phyloP scores from a whole-genome alignment of 2,329 filamentous ascomycete genomes.

The Chalaropsis ovoidea region DNA sequence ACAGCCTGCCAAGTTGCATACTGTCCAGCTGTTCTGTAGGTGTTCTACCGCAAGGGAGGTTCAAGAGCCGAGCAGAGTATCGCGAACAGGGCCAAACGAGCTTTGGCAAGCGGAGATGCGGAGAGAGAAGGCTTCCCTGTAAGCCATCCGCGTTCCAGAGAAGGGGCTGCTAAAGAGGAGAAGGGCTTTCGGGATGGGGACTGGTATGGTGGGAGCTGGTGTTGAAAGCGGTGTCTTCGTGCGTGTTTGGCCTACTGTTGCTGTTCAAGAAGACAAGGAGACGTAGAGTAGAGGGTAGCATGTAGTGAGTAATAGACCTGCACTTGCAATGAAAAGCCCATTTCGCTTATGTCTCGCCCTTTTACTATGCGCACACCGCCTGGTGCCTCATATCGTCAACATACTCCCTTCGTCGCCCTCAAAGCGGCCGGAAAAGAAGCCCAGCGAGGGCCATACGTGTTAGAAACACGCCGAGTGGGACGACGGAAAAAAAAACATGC shows the following conservation, averaged over 20 bases:
- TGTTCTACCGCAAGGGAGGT: constrained; percentile 14
- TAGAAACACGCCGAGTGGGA: background rate
- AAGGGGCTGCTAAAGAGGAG: background rate
- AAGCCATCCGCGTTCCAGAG: background rate
- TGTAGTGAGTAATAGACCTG: constrained; percentile 1
- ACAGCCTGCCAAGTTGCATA: background rate
- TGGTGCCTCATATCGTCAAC: background rate
- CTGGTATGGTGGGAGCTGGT: background rate
- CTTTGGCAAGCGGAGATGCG: background rate
- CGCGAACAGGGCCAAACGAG: constrained; percentile 8
- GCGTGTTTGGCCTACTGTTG: background rate
- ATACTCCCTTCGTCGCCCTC: background rate
- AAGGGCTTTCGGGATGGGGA: background rate
- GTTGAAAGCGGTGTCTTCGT: background rate
- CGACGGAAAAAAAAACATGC: background rate
- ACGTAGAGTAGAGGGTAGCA: background rate
- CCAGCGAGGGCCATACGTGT: background rate
- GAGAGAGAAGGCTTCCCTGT: background rate
- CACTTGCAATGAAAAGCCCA: constrained; percentile 11
- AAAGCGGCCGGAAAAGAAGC: background rate
- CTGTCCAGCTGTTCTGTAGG: constrained; percentile 4
- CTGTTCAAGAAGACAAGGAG: background rate
- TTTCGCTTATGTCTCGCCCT: constrained; percentile 9
- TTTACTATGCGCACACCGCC: background rate
- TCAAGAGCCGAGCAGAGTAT: constrained; percentile 3